Base-by-base conservation (phyloP, 345 rosid genomes). In the Adansonia digitata region DNA sequence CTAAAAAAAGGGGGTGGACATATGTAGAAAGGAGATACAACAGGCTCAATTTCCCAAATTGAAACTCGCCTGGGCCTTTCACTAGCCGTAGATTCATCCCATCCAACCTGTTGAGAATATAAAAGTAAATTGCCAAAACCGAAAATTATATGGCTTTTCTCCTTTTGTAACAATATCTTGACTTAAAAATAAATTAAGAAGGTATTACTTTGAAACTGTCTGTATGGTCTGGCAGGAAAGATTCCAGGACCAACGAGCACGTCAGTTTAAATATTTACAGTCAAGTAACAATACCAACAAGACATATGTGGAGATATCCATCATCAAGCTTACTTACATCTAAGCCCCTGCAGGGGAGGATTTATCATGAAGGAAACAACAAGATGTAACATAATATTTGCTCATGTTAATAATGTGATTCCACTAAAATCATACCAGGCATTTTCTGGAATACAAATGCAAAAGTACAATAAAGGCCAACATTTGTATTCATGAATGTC, bases 1-100 rank as follows among this genome's bases (percentile, higher is more conserved):
- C 94, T 86, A 83, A 95, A 93, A 84, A 95, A 93, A 1, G 99
- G 99, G 71, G 99, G 98, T 52, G 99, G 98, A 22, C 94, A 95
- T 59, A 95, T 93, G 86, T 87, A 91, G 81, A 95, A 95, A 35
- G 99, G 99, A 75, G 98, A 85, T 63, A 88, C 85, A 34, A 95
- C 97, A 0, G 98, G 99, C 81, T 95, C 98, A 70, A 85, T 82
- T 24, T 93, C 99, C 99, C 99, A 95, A n/a, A 89, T 78, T 7
- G 99, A 93, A 75, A 95, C 99, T 70, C 97, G 84, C 72, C 86
- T 85, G 57, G 93, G 99, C 68, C 98, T 78, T 57, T 90, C 98
- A 74, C 98, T 94, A 56, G 97, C 90, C 53, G 98, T 85, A 24
- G 98, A 95, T 74, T 95, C 98, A 80, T 93, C 99, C 99, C 99